Evolutionary conservation across 2,329 filamentous ascomycete species (phyloP).

Genomic region (Sporothrix pseudoabietina): DNA sequence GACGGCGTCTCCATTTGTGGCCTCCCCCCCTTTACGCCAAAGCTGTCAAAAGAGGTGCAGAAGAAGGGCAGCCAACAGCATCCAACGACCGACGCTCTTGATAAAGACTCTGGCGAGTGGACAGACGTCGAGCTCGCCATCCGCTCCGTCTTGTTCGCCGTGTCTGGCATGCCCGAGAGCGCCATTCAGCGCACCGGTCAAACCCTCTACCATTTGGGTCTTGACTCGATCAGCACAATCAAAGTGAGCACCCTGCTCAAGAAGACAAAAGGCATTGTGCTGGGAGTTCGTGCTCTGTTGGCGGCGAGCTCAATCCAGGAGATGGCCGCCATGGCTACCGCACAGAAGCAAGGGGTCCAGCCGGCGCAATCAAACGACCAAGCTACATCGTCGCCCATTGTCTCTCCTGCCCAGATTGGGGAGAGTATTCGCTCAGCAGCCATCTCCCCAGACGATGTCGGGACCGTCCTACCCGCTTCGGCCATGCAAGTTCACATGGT

Average conservation of each 20-base stretch:
- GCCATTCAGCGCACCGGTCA: slow-evolving; percentile 60
- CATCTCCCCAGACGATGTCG: slow-evolving; percentile 51
- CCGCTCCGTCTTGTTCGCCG: slow-evolving; percentile 52
- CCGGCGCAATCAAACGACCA: neutral
- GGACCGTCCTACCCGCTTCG: slow-evolving; percentile 66
- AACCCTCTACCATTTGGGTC: slow-evolving; percentile 79
- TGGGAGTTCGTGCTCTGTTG: slow-evolving; percentile 73
- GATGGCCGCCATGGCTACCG: slow-evolving; percentile 53
- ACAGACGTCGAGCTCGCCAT: slow-evolving; percentile 45
- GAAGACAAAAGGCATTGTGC: slow-evolving; percentile 56
- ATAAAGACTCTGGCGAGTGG: slow-evolving; percentile 39
- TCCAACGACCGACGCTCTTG: neutral
- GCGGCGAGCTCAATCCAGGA: slow-evolving; percentile 64
- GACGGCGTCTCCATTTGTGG: slow-evolving; percentile 65
- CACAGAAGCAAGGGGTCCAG: neutral
- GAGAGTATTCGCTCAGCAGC: slow-evolving; percentile 46
- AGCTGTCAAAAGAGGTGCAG: neutral
- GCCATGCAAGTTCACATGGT: slow-evolving; percentile 83
- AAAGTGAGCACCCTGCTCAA: slow-evolving; percentile 74
- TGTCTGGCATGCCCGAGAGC: slow-evolving; percentile 61
- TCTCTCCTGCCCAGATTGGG: slow-evolving; percentile 20
- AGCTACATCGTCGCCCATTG: neutral
- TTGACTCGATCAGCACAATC: slow-evolving; percentile 91
- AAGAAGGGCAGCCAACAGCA: neutral
- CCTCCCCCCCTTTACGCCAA: slow-evolving; percentile 50